Base-by-base conservation (phyloP, 2,329 filamentous ascomycete species). In the Calonectria leucothoes region DNA sequence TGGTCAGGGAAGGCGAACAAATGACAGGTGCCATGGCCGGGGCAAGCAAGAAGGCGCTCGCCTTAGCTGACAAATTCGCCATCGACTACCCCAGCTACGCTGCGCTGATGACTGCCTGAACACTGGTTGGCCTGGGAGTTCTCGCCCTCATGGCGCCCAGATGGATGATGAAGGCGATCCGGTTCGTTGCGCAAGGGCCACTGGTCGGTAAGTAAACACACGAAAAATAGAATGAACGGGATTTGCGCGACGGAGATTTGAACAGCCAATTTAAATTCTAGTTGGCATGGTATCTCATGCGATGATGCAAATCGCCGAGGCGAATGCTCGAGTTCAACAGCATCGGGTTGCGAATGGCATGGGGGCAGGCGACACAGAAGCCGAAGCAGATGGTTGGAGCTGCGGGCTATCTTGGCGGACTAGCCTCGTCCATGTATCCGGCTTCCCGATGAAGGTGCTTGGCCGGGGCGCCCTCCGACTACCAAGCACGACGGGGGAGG, bases 201-300 rank as follows among this genome's bases (percentile, higher is more conserved):
- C 61, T 72, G 23, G 6, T 73, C 3, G 75, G 79, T 78, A 69
- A 49, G 78, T 75, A 17, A 25, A 23, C 12, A 4, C 2, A 31
- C 27, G 6, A 6, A 31, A 25, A 7, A 51, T 17, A 12, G 20
- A 10, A 14, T 20, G 15, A n/a, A 1, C 23, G 15, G 1, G 1
- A 23, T 10, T 27, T 20, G 2, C 6, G 6, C 10, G 23, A 5
- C 2, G 1, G 10, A 1, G 2, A 3, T 39, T 27, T n/a, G n/a
- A 2, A 25, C 35, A 61, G 6, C 6, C 55, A 59, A 39, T 49
- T 0, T n/a, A 42, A 10, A 17, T 0, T 0, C 4, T 0, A 81
- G 79, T 73, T 2, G 79, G 75, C 1, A 78, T 81, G 49, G 78
- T 78, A 0, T 75, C 79, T 1, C 49, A 75, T 14, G 80, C 77